These are phyloP conservation scores for Obba rivulosa DNA, from an alignment of 768 basidiomycete genomes.

Conservation along the genomic window DNA sequence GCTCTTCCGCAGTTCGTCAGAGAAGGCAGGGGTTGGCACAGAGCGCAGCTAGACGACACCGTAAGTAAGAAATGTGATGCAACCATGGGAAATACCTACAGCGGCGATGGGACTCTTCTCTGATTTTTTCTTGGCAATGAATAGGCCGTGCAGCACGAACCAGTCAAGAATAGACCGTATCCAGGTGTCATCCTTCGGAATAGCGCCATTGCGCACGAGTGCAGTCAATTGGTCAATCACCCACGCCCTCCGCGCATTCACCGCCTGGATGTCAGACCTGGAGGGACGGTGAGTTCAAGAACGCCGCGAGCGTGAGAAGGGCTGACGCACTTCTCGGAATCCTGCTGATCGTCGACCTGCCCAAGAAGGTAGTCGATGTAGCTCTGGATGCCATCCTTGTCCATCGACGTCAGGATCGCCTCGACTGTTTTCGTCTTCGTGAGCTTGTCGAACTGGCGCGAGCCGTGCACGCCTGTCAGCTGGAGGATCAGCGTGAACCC, in stretches of 20 bases:
- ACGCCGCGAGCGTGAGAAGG: conserved; percentile 5
- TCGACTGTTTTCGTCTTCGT: conserved; percentile 94
- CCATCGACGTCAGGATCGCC: conserved; percentile 70
- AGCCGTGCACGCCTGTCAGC: conserved; percentile 78
- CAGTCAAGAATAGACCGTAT: conserved; percentile 73
- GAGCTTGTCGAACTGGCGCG: conserved; percentile 84
- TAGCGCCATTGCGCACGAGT: conserved; percentile 71
- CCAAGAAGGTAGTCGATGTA: conserved; percentile 72
- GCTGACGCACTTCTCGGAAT: conserved; percentile 7
- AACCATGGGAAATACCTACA: conserved; percentile 38
- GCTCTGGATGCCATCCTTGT: conserved; percentile 63
- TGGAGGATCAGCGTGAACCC: conserved; percentile 85
- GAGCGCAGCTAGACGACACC: conserved; percentile 45
- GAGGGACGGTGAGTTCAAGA: conserved; percentile 5
- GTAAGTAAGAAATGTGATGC: not conserved
- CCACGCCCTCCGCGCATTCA: conserved; percentile 68
- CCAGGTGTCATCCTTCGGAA: conserved; percentile 81
- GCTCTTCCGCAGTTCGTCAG: conserved; percentile 60
- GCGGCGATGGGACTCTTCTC: conserved; percentile 54
- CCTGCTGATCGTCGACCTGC: conserved; percentile 46
- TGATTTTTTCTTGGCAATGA: conserved; percentile 66
- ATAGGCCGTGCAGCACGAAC: conserved; percentile 78
- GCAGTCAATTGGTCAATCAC: conserved; percentile 79
- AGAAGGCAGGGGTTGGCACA: conserved; percentile 62
- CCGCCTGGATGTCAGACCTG: conserved; percentile 40